phyloP scores from a whole-genome alignment of 2,329 filamentous ascomycete genomes.

The Gnomoniopsis sp. region DNA sequence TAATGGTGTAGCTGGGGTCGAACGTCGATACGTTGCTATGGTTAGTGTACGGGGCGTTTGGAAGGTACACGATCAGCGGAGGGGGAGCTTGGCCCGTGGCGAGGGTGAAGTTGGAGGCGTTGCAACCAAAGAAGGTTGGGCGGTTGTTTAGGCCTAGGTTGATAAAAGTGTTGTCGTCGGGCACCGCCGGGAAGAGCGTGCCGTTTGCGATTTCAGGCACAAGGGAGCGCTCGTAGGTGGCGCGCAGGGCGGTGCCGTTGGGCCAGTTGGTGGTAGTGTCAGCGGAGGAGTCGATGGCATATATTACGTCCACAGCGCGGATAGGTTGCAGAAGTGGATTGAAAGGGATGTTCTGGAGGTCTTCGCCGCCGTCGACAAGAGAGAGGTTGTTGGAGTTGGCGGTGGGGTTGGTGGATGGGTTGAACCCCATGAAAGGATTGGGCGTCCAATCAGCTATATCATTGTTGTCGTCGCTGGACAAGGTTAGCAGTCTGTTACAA shows the following conservation, averaged over 20 bases:
- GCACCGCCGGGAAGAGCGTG: conserved; percentile 57
- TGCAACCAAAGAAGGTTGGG: conserved; percentile 63
- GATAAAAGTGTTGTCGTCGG: conserved; percentile 52
- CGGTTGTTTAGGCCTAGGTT: conserved; percentile 55
- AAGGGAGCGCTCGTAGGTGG: conserved; percentile 53
- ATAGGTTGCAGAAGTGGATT: conserved; percentile 47
- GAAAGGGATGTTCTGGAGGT: conserved; percentile 49
- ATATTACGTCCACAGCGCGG: conserved; percentile 58
- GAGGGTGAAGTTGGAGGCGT: conserved; percentile 32
- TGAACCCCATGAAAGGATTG: conserved; percentile 59
- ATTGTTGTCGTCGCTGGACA: conserved; percentile 39
- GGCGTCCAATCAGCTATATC: conserved; percentile 51
- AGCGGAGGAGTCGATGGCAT: conserved; percentile 62
- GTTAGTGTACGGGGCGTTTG: conserved; percentile 77
- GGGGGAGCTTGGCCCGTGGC: conserved; percentile 18
- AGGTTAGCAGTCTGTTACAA: background rate
- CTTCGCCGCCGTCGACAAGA: conserved; percentile 48
- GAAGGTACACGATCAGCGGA: conserved; percentile 60
- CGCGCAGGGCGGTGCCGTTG: conserved; percentile 56
- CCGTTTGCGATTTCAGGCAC: conserved; percentile 43
- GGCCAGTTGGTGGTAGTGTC: conserved; percentile 58
- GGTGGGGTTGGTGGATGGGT: conserved; percentile 36
- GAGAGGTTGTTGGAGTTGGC: conserved; percentile 34
- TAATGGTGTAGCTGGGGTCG: conserved; percentile 58
- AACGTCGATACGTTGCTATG: conserved; percentile 80